Evolutionary conservation across 495 filamentous ascomycete genomes (phyloP).

Genomic region (Penicillium silybi): DNA sequence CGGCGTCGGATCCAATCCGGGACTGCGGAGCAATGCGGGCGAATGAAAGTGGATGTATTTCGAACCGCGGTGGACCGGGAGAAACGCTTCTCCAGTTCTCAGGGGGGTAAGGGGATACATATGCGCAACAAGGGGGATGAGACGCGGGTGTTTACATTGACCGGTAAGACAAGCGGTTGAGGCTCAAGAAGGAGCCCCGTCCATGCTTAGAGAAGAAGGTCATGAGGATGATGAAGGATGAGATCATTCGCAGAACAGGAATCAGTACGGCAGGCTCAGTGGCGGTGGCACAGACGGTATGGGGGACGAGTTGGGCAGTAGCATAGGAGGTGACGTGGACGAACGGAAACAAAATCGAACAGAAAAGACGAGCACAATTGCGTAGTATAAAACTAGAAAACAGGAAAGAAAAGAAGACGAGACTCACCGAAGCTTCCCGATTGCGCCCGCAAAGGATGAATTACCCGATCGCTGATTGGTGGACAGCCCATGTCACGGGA

Average conservation of each 20-base stretch:
- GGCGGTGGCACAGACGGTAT: neutral
- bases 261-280: neutral
- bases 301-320: neutral
- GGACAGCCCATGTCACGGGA: conserved; percentile 33
- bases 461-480: conserved; percentile 40
- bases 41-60: conserved; percentile 23
- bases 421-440: conserved; percentile 28
- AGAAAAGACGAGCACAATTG: no score
- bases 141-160: neutral
- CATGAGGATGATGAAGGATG: conserved; percentile 16
- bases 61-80: conserved; percentile 20
- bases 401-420: neutral
- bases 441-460: conserved; percentile 37
- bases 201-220: neutral
- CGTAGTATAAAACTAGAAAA: neutral
- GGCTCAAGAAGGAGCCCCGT: neutral
- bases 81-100: conserved; percentile 8
- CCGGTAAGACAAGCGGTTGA: neutral
- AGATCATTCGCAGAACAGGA: conserved; percentile 12
- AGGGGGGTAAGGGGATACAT: conserved; percentile 5
- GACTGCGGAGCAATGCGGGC: conserved; percentile 1
- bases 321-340: neutral
- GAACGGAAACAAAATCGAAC: neutral
- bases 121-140: neutral
- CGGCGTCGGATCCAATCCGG: conserved; percentile 5